Conservation (phyloP, 2,329 filamentous ascomycete species). For the Cercospora berteroae region DNA sequence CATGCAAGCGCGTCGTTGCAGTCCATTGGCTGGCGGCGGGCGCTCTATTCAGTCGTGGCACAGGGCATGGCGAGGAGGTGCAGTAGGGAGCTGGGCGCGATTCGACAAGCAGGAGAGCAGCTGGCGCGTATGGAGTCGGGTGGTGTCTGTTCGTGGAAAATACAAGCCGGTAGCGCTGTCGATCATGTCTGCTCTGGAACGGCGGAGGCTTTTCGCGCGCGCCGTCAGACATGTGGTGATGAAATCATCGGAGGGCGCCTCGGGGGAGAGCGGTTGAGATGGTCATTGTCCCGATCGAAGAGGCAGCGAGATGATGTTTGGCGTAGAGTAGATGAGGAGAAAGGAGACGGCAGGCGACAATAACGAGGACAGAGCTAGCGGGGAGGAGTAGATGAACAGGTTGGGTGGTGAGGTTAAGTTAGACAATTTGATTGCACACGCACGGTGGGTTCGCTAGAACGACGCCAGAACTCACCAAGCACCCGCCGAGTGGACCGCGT, state of each 20-base stretch:
- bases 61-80: background rate
- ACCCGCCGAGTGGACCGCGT: background rate
- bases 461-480: constrained; percentile 5
- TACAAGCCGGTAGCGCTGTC: constrained; percentile 8
- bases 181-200: constrained; percentile 8
- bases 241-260: background rate
- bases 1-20: background rate
- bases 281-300: background rate
- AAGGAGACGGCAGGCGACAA: background rate
- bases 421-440: background rate
- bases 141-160: constrained; percentile 7
- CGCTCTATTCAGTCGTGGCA: background rate
- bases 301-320: background rate
- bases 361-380: background rate
- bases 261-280: background rate
- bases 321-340: background rate
- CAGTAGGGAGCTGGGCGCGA: background rate
- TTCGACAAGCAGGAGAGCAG: background rate
- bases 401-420: background rate
- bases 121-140: background rate
- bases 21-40: background rate
- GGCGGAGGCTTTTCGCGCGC: background rate
- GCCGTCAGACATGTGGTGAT: background rate
- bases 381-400: background rate
- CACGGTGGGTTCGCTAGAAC: constrained; percentile 1